These are phyloP conservation scores for Flaveria trinervia DNA, from an alignment of 129 eudicot species.

Conservation along the genomic window DNA sequence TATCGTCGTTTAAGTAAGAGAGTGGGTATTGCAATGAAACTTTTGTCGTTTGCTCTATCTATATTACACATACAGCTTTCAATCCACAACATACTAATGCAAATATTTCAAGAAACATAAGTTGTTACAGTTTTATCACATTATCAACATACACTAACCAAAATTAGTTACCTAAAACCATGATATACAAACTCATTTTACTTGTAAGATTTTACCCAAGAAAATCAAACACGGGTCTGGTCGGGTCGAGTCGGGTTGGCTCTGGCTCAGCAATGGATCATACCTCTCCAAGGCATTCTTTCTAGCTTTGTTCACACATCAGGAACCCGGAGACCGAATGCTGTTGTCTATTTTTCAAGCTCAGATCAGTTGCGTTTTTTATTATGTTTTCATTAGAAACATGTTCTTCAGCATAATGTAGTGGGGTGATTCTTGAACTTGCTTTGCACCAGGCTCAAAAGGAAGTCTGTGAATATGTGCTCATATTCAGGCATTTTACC, in stretches of 20 bases:
- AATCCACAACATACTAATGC: no score
- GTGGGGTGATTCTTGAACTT: neutral
- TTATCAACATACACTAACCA: no score
- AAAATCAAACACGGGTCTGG: neutral
- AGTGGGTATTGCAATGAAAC: no score
- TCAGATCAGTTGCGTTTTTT: neutral
- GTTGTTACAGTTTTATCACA: no score
- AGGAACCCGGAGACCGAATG: neutral
- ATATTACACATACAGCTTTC: no score
- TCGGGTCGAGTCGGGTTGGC: neutral
- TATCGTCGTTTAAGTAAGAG: no score
- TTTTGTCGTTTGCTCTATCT: no score
- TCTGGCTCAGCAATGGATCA: neutral
- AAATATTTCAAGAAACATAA: no score
- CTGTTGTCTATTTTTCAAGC: neutral
- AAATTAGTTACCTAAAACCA: neutral
- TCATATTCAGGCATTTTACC: conserved; percentile 1
- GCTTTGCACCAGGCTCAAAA: neutral
- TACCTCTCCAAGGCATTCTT: no score
- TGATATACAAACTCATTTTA: neutral
- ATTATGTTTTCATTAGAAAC: neutral
- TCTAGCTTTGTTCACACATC: no score
- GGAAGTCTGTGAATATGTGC: neutral
- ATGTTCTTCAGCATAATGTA: neutral
- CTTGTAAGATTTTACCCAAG: neutral